Percentiles rank a stretch among this genome's conserved stretches.
These are phyloP conservation scores for Rosellinia necatrix DNA, from an alignment of 2,329 filamentous ascomycete genomes.

Conservation along the genomic window DNA sequence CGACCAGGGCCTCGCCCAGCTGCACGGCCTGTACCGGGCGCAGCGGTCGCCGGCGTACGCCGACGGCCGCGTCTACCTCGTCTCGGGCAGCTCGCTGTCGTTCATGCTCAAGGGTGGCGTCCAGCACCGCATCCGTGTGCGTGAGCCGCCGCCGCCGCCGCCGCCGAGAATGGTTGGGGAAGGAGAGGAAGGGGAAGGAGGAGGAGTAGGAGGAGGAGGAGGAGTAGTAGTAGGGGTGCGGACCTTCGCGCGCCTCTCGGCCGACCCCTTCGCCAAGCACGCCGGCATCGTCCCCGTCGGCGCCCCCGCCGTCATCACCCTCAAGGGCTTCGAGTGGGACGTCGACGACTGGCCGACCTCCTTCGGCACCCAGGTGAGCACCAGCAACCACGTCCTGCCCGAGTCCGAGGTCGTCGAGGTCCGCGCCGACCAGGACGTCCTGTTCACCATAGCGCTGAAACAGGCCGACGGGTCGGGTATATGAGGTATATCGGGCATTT, in stretches of 20 bases:
- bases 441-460: constrained; percentile 75
- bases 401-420: constrained; percentile 65
- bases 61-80: constrained; percentile 70
- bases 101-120: constrained; percentile 69
- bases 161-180: too few relatives aligned
- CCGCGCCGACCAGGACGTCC: constrained; percentile 64
- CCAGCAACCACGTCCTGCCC: constrained; percentile 75
- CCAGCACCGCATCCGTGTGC: constrained; percentile 69
- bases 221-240: constrained; percentile 19
- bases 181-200: too few relatives aligned
- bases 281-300: constrained; percentile 86
- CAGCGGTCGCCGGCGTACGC: constrained; percentile 53
- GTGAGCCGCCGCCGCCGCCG: too few relatives aligned
- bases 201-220: too few relatives aligned
- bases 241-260: constrained; percentile 4
- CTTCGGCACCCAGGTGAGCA: constrained; percentile 75
- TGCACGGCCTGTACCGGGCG: constrained; percentile 80
- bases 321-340: constrained; percentile 87
- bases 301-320: constrained; percentile 78
- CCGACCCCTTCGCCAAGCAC: constrained; percentile 70
- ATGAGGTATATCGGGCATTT: background rate
- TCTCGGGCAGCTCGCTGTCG: constrained; percentile 80
- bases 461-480: constrained; percentile 11
- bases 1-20: constrained; percentile 87
- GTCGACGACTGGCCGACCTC: constrained; percentile 78